Evolutionary conservation across 768 basidiomycete species (phyloP), one percentile per base, ranked within the genome.

Genomic region (Pleurotus tuoliensis): DNA sequence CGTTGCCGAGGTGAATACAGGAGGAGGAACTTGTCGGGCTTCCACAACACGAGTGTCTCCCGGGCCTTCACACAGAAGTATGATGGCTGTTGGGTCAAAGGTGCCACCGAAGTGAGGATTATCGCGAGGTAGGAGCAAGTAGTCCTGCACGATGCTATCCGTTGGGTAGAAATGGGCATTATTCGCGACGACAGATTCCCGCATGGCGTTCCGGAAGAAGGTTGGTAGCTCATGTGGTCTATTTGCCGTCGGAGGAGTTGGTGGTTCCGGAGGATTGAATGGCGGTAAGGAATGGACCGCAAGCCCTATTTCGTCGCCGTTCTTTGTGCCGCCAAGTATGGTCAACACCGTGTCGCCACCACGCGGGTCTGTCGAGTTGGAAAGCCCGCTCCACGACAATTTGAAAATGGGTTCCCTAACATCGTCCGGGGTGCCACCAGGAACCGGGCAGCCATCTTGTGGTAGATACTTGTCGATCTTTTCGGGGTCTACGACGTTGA

Each of bases 321-420:
- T 59, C n/a, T 74, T 67, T 37, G 83, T 74, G 0, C 94, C 94
- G n/a, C 94, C 94, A 8, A 96, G 77, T 18, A 94, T 73, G 1
- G 87, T 77, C 3, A 96, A 71, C 1, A 83, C 74, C 0, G 92
- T 93, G 47, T 83, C 80, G n/a, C 85, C 89, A 41, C 88, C 77
- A 64, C 85, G 71, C 48, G 83, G 76, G 73, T 87, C 84, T 3
- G 76, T 64, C 1, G 83, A 82, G 63, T 87, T 84, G 0, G 86
- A 74, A 68, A 87, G 92, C 1, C 82, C 80, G 56, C 87, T 89
- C 94, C 93, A 97, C 0, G 88, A 75, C 4, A 95, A 74, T 66
- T 90, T 94, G 78, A 90, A 93, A 34, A 97, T 82, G 3, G 94
- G 90, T 63, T 94, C 92, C 61, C 86, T 59, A 15, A 63, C 59